Base-by-base conservation (phyloP, 495 filamentous ascomycete species). In the Tetracladium setigerum region DNA sequence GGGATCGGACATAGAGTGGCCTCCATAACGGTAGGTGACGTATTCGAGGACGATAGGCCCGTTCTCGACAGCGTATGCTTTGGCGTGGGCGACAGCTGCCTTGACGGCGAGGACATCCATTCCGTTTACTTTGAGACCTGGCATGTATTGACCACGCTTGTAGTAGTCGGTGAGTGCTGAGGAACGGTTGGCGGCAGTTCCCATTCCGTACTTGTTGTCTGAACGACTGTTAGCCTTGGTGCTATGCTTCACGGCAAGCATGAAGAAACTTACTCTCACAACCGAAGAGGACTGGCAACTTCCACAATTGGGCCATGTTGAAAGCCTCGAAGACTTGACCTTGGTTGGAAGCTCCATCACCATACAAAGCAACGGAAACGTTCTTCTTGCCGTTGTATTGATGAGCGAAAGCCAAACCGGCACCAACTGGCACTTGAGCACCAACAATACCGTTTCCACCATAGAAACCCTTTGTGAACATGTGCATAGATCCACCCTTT, bases 141-240 rank as follows among this genome's bases (percentile, higher is more conserved):
- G 92, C 60, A 98, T 98, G 76, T 97, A 98, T 74, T 98, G 92
- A 53, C 92, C 92, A 70, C 92, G 94, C 81, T 97, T 96, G 83
- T 98, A 98, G 84, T 98, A 98, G 67, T 98, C 94, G 62, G 92
- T 96, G 56, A 95, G 70, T 54, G 92, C 92, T 53, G 91, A 86
- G 54, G 92, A 85, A 58, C 92, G 89, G 63, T 86, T 84, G 52
- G 92, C 92, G 46, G 92, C 87, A 42, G 92, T 98, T 69, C 94
- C 92, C 92, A 98, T 98, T 67, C 92, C 92, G 71, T 98, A 98
- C 73, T 98, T 97, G 83, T 98, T 98, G 79, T 98, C 91, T 97
- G 48, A 12, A 49, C 58, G 5, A 38, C 15, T 27, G 59, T 63
- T 55, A 57, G 45, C 24, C 31, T 47, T 43, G 5, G n/a, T 34